Evolutionary conservation across 306 rosid species (phyloP), one percentile per base, ranked within the genome.

Genomic region (Gynostemma pentaphyllum): DNA sequence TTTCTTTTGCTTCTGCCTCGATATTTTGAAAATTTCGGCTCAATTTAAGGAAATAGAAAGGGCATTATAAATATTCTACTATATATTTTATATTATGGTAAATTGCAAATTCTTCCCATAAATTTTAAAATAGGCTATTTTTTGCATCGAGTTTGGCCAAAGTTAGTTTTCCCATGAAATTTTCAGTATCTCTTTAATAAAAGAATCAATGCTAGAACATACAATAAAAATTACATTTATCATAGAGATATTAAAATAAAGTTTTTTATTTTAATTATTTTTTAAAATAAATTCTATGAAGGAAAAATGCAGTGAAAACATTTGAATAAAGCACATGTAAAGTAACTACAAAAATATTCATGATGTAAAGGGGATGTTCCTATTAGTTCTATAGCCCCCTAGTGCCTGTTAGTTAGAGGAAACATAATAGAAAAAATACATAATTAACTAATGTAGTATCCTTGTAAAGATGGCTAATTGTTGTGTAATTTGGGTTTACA

Each of bases 91-190:
- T 28, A 28, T 50, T 2, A 9, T 13, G 24, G 15, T 29, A 51
- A 54, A 29, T 55, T 55, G 26, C 27, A 55, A 55, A 55, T 55
- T 55, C 42, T 28, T 32, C 62, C 37, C 62, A 2, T 54, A 26
- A 24, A 29, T 1, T 55, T 4, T 32, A 41, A 34, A 56, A 34
- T 34, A 27, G 12, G 45, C 10, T 34, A 34, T 34, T 18, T 54
- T 53, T 30, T 32, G 32, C 44, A 5, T 56, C 13, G 30, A 19
- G 16, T 34, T 14, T 56, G 29, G 45, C 18, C 5, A 12, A 56
- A 10, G 28, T 32, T 27, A 34, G n/a, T 9, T 56, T 10, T 34
- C 62, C 29, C 7, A 56, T n/a, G 27, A 56, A 56, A 37, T n/a
- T 9, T 55, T 15, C n/a, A 32, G 18, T 32, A 19, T 32, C 32